These are phyloP conservation scores for Hyaloscypha bicolor DNA, from an alignment of 495 filamentous ascomycete genomes.

Conservation along the genomic window DNA sequence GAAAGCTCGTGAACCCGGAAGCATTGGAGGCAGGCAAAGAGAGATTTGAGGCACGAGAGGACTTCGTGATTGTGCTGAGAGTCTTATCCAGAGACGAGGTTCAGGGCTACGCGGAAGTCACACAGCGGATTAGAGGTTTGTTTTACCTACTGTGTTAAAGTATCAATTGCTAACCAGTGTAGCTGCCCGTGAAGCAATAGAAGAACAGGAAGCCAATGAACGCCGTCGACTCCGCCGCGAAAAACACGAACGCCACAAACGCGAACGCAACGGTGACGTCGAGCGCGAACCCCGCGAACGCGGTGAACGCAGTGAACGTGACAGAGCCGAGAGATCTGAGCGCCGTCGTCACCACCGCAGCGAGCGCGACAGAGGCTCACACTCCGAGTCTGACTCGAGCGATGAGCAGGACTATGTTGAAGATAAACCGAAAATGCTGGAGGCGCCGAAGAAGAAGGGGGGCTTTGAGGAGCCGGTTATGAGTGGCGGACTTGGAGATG, in stretches of 20 bases:
- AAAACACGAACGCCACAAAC: constrained; percentile 33
- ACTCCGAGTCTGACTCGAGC: constrained; percentile 1
- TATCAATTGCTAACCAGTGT: constrained; percentile 1
- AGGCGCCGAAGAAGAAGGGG: constrained; percentile 23
- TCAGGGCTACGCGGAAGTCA: constrained; percentile 73
- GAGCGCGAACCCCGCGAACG: neutral
- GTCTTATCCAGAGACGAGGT: constrained; percentile 83
- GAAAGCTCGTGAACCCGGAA: constrained; percentile 79
- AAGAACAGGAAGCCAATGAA: constrained; percentile 23
- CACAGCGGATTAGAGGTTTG: constrained; percentile 75
- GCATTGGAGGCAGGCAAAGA: constrained; percentile 76
- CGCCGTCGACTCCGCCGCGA: constrained; percentile 30
- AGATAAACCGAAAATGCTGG: constrained; percentile 21
- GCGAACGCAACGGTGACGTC: constrained; percentile 14
- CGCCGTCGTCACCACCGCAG: constrained; percentile 10
- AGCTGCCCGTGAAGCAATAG: constrained; percentile 31
- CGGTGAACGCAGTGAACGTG: constrained; percentile 9
- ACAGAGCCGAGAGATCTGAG: constrained; percentile 12
- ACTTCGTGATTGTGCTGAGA: constrained; percentile 83
- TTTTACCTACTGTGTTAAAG: neutral
- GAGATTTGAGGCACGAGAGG: constrained; percentile 77
- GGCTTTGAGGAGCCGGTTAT: constrained; percentile 26
- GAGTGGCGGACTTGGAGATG: constrained; percentile 27
- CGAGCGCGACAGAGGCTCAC: constrained; percentile 3
- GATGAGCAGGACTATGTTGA: constrained; percentile 18